Evolutionary conservation across 345 rosid species (phyloP), one percentile per base, ranked within the genome.

Genomic region (Aegle marmelos): DNA sequence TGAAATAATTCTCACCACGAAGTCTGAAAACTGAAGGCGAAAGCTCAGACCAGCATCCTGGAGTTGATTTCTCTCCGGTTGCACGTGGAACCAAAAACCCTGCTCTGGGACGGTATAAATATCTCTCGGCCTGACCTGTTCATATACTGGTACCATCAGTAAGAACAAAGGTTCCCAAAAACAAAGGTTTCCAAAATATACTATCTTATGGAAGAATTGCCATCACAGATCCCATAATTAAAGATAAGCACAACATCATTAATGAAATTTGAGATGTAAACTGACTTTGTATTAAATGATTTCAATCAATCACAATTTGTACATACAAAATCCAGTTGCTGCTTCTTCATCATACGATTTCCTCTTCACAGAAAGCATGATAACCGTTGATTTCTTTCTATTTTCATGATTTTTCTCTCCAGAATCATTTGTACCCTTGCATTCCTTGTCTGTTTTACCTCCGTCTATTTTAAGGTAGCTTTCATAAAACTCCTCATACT

Each of bases 21-120:
- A 92, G 89, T 76, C 87, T 88, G 70, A 92, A 92, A 63, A 87
- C 86, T 11, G 95, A 91, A 83, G 95, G 94, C 0, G 91, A 84
- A 73, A 92, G 75, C 79, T 83, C 89, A 48, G 87, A 86, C 97
- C 97, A 91, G 78, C 85, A 77, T 74, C 93, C 92, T 59, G 85
- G 48, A 61, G 74, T 79, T 74, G 86, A 88, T 74, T 86, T 91
- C 83, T 91, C 96, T 66, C 25, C 85, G 14, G 74, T 81, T 63
- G 85, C 81, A 67, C 78, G 14, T 28, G 98, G 94, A 77, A 90
- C 39, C n/a, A 75, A 77, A 71, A 85, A 74, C 36, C 97, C 98
- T n/a, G 91, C 98, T 68, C 82, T 85, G 2, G 94, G 97, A 56
- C 81, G 89, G 78, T 83, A 88, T 57, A 89, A 31, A 79, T 85